Base-by-base conservation (phyloP, 2,329 filamentous ascomycete species). In the Raffaelea arxii region DNA sequence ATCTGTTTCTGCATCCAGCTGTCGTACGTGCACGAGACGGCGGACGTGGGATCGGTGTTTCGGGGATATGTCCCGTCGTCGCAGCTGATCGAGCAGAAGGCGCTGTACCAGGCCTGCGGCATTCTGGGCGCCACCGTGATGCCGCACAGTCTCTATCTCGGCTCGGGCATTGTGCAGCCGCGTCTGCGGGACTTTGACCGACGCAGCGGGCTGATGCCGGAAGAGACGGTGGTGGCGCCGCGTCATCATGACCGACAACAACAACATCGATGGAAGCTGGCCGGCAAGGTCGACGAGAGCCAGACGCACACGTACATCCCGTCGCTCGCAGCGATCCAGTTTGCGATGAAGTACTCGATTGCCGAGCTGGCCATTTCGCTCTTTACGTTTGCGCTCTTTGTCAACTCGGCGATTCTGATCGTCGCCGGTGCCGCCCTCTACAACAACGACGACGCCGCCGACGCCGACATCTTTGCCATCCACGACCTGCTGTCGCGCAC, bases 391-490 rank as follows among this genome's bases (percentile, higher is more conserved):
- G 86, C 86, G 0, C 73, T 92, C 4, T 92, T 92, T 57, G 84
- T 91, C 57, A 92, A 92, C 67, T 85, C 79, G 46, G 75, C 86
- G 30, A 91, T 92, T 56, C 72, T 92, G 14, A 88, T 92, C 55
- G 82, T 89, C 12, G 82, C 89, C 0, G 89, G 88, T 22, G 80
- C 86, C 1, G 82, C 84, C 0, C 74, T 94, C 0, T 89, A 83
- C 59, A 63, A 74, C 4, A 75, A 76, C 36, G 59, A 72, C 0
- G 72, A 76, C 3, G 84, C 84, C 1, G 66, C 72, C 6, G 69
- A 78, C 39, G 86, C 86, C 2, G 83, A 92, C 58, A 82, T 95
- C 36, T 95, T 94, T 58, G 80, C 79, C 30, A 94, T 95, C 55
- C 82, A 95, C 64, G 63, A 72, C 32, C 70, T 95, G 3, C 76